These are phyloP conservation scores for Aristolochia fimbriata DNA, from an alignment of 164 flowering plant genomes.

Conservation along the genomic window DNA sequence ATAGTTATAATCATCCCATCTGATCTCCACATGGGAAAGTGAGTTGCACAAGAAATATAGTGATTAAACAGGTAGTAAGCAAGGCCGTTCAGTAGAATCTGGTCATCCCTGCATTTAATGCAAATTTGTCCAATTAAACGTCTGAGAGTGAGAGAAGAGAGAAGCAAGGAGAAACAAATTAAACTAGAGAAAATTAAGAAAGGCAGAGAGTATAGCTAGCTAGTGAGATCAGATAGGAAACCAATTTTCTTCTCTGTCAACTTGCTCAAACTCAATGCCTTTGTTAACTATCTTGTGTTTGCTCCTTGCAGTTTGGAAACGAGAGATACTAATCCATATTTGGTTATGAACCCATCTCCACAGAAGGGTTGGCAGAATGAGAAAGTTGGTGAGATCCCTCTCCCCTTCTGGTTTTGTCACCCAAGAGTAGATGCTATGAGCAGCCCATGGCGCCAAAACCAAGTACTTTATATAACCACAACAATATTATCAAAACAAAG, in stretches of 20 bases:
- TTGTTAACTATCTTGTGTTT: slow-evolving; percentile 19
- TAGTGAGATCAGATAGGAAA: background rate
- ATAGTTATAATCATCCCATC: slow-evolving; percentile 24
- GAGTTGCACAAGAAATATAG: background rate
- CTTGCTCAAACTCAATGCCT: slow-evolving; percentile 36
- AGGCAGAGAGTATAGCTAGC: no score
- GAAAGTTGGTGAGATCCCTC: no score
- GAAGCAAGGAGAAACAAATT: no score
- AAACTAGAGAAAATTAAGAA: no score
- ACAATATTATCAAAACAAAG: no score
- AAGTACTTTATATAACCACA: slow-evolving; percentile 9
- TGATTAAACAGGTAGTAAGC: slow-evolving; percentile 7
- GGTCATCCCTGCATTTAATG: no score
- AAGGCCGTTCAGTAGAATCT: no score
- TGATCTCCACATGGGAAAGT: slow-evolving; percentile 30
- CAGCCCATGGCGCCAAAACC: slow-evolving; percentile 8
- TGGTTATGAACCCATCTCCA: slow-evolving; percentile 11
- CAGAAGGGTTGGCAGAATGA: no score
- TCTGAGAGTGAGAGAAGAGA: no score
- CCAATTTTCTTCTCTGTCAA: slow-evolving; percentile 36
- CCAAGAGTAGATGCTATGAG: slow-evolving; percentile 1
- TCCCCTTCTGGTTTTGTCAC: no score
- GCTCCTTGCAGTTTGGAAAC: slow-evolving; percentile 13
- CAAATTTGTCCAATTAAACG: no score
- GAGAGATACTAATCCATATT: slow-evolving; percentile 11